Percentiles rank a stretch among this genome's conserved stretches.
Conservation (phyloP, 1,284 basidiomycete species). For the Sanghuangporus sanghuang region DNA sequence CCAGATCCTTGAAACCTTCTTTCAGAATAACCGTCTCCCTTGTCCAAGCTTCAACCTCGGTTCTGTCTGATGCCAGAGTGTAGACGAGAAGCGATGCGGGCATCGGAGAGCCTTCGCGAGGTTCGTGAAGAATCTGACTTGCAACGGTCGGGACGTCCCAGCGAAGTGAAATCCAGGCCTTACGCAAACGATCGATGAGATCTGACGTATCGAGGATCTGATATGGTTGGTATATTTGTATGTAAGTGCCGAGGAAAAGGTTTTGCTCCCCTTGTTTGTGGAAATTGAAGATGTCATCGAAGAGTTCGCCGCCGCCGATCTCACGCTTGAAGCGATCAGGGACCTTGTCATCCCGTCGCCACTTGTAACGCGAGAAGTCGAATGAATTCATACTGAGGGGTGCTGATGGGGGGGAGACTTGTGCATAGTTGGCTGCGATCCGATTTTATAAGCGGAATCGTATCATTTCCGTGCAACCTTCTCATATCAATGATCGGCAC, state of each 20-base stretch:
- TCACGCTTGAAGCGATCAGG: constrained; percentile 1
- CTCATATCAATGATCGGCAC: no score
- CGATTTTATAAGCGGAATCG: no score
- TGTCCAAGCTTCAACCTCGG: constrained; percentile 16
- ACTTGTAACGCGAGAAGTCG: constrained; percentile 5
- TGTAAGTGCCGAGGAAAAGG: constrained; percentile 3
- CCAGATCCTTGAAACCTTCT: constrained; percentile 12
- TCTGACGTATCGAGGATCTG: background rate
- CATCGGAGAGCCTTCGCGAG: background rate
- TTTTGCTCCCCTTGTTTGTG: constrained; percentile 6
- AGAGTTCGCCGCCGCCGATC: constrained; percentile 8
- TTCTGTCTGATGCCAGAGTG: background rate
- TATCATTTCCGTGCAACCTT: no score
- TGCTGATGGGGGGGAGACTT: no score
- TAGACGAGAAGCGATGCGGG: constrained; percentile 14
- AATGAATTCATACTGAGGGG: background rate
- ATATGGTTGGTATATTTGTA: background rate
- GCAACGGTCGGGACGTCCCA: constrained; percentile 18
- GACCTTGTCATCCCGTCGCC: background rate
- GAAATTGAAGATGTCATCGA: constrained; percentile 6
- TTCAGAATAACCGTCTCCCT: constrained; percentile 15
- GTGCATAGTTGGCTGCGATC: no score
- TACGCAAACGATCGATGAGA: constrained; percentile 1
- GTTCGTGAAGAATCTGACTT: constrained; percentile 7
- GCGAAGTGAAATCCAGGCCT: constrained; percentile 18